phyloP scores from a whole-genome alignment of 2,329 filamentous ascomycete species.

The Fusarium annulatum region DNA sequence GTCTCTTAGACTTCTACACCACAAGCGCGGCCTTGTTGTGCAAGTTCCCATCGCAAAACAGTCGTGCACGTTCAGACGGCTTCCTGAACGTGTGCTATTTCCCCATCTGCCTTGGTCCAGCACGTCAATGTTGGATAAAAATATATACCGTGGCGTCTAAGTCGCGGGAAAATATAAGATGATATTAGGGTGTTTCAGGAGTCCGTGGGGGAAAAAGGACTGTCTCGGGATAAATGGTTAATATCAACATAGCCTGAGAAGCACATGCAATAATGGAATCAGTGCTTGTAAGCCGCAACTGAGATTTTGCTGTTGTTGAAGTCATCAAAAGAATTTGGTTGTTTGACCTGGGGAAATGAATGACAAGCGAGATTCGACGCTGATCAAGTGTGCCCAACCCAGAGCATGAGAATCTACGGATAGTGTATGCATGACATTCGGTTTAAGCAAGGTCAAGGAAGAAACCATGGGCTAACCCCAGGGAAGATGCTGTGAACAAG shows the following conservation, averaged over 20 bases:
- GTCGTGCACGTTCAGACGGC: neutral
- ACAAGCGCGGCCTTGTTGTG: neutral
- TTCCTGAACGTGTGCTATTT: neutral
- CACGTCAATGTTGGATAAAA: neutral
- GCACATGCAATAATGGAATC: neutral
- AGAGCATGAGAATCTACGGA: neutral
- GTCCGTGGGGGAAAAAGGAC: constrained; percentile 5
- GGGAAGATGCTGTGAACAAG: constrained; percentile 4
- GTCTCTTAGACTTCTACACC: constrained; percentile 10
- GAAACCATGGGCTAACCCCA: constrained; percentile 1
- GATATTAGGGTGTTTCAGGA: constrained; percentile 43
- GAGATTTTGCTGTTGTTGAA: neutral
- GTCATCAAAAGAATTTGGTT: neutral
- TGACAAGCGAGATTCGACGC: constrained; percentile 29
- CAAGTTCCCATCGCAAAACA: neutral
- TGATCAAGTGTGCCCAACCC: neutral
- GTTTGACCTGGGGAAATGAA: constrained; percentile 9
- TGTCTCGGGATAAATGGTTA: constrained; percentile 26
- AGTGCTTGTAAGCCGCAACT: neutral
- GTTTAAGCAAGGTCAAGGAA: constrained; percentile 6
- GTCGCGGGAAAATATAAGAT: constrained; percentile 12
- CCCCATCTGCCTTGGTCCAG: neutral
- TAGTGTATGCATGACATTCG: neutral
- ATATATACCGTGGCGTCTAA: constrained; percentile 5
- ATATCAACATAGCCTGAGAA: neutral